phyloP scores from a whole-genome alignment of 768 basidiomycete genomes.

The Tricholoma bakamatsutake region DNA sequence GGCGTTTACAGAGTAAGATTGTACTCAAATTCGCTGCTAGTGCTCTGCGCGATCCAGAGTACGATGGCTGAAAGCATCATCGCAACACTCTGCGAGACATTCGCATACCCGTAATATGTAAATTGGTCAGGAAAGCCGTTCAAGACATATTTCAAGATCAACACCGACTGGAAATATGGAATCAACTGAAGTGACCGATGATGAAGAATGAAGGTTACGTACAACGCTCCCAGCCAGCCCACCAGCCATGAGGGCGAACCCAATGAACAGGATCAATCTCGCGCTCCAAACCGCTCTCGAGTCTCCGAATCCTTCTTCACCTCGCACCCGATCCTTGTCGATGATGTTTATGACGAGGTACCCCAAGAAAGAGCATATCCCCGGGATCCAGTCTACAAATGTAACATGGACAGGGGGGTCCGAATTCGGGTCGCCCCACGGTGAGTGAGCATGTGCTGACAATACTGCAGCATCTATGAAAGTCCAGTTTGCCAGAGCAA shows the following conservation, averaged over 20 bases:
- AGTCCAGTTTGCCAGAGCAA: slow-evolving; percentile 91
- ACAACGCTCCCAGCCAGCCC: slow-evolving; percentile 97
- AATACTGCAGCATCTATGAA: slow-evolving; percentile 92
- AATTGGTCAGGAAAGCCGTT: slow-evolving; percentile 67
- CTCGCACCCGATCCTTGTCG: slow-evolving; percentile 85
- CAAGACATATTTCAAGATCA: slow-evolving; percentile 88
- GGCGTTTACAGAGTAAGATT: slow-evolving; percentile 61
- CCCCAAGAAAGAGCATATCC: slow-evolving; percentile 87
- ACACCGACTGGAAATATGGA: slow-evolving; percentile 54
- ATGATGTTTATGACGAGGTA: slow-evolving; percentile 91
- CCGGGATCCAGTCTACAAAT: slow-evolving; percentile 98
- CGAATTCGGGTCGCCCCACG: slow-evolving; percentile 63
- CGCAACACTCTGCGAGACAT: slow-evolving; percentile 88
- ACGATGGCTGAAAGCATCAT: slow-evolving; percentile 83
- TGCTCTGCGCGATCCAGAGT: slow-evolving; percentile 88
- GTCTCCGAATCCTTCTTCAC: slow-evolving; percentile 77
- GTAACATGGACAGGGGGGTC: slow-evolving; percentile 66
- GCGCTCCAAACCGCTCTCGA: slow-evolving; percentile 88
- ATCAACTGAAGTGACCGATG: background rate
- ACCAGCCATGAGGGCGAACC: slow-evolving; percentile 96
- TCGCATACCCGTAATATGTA: slow-evolving; percentile 89
- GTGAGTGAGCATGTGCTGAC: slow-evolving; percentile 79
- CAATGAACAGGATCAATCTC: slow-evolving; percentile 84
- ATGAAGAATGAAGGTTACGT: slow-evolving; percentile 22
- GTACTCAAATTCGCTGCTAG: slow-evolving; percentile 88